Base-by-base conservation (phyloP, 2,329 filamentous ascomycete genomes). In the Cladophialophora immunda region DNA sequence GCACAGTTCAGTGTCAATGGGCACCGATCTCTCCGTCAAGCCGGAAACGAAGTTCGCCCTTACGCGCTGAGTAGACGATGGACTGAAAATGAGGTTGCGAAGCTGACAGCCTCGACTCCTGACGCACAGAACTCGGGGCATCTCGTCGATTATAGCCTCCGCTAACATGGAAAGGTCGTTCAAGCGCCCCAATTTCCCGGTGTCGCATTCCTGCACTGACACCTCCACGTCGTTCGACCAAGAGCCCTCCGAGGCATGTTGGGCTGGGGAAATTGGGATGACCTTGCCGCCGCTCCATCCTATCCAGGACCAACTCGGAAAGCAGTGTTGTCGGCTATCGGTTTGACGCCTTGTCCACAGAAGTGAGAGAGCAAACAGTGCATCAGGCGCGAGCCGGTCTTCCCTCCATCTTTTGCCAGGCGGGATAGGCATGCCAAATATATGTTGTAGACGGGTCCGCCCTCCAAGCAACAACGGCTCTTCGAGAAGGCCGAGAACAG, bases 231-330 rank as follows among this genome's bases (percentile, higher is more conserved):
- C 41, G 41, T 47, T 47, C 2, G 41, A 47, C 41, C 41, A 47
- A 7, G 41, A 47, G n/a, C 17, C n/a, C 7, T 47, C n/a, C 41
- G 41, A 7, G 6, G 41, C 17, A 11, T 22, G 41, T 47, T 47
- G 41, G 6, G 6, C 41, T 7, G 19, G 41, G 19, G n/a, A 47
- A 11, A 22, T 19, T 7, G 41, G 41, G 41, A 22, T 11, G n/a
- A 47, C 41, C 41, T 47, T 47, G n/a, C 41, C n/a, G n/a, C 41
- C 41, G 41, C n/a, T 34, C 54, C 54, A 57, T 3, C 54, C 54
- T 38, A 36, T 22, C 54, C 54, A 57, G 54, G 54, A 57, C 54
- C 54, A 57, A 38, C 54, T 57, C 30, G 54, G 54, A 36, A 57
- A 57, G 36, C 54, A 32, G 38, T 2, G n/a, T 57, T 36, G 27